These are phyloP conservation scores for Cladosporium sp. DNA, from an alignment of 2,329 filamentous ascomycete species.

Conservation along the genomic window DNA sequence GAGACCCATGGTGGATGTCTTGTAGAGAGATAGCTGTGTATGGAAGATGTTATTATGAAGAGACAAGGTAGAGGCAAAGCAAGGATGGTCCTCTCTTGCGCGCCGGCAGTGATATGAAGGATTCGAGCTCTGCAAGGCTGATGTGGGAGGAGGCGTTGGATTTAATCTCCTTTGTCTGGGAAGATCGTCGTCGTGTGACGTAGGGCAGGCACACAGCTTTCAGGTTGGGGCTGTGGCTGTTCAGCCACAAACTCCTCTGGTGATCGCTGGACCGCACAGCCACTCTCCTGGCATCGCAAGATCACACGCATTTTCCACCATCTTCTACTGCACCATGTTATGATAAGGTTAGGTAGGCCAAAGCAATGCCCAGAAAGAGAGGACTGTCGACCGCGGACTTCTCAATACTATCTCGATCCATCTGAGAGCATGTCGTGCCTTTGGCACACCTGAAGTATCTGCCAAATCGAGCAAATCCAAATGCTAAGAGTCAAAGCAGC, in stretches of 20 bases:
- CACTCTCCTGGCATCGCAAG: background rate
- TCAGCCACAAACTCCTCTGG: background rate
- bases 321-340: background rate
- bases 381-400: background rate
- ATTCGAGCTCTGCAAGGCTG: slow-evolving; percentile 13
- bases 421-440: background rate
- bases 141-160: slow-evolving; percentile 8
- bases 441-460: background rate
- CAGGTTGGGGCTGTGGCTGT: background rate
- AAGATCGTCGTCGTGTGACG: slow-evolving; percentile 3
- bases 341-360: background rate
- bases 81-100: background rate
- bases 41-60: background rate
- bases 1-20: slow-evolving; percentile 33
- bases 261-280: background rate
- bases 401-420: background rate
- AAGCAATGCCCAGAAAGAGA: background rate
- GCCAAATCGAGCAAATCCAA: too few species aligned
- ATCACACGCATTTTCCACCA: background rate
- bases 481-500: background rate
- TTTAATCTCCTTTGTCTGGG: slow-evolving; percentile 10
- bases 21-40: background rate
- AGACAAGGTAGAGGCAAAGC: background rate
- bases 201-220: background rate
- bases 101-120: slow-evolving; percentile 8